These are phyloP conservation scores for Cordyceps militaris DNA, from an alignment of 2,329 filamentous ascomycete species.

Conservation along the genomic window DNA sequence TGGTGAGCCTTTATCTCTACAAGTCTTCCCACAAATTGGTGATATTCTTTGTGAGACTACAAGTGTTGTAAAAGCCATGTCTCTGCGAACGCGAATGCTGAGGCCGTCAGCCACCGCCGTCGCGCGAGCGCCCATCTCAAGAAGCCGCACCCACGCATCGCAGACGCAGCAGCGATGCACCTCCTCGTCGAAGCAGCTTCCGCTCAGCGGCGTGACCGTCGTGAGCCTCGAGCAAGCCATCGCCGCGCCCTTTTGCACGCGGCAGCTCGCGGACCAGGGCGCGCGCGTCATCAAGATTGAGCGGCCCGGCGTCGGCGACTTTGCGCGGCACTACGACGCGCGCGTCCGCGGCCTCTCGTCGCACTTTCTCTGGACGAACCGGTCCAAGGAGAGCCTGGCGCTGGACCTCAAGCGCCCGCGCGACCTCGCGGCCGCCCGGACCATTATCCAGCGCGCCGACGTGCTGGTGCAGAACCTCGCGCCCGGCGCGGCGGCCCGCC, in stretches of 20 bases:
- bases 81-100: neutral
- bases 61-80: no score
- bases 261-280: constrained; percentile 46
- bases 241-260: constrained; percentile 42
- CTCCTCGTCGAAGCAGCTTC: neutral
- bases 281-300: constrained; percentile 50
- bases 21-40: no score
- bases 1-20: no score
- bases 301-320: constrained; percentile 43
- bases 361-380: constrained; percentile 50
- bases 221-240: neutral
- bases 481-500: constrained; percentile 39
- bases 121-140: neutral
- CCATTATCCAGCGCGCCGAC: constrained; percentile 37
- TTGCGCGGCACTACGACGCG: constrained; percentile 44
- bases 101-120: neutral
- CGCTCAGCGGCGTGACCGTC: neutral
- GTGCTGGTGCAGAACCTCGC: constrained; percentile 48
- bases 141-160: neutral
- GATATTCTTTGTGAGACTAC: no score
- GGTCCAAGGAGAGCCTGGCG: constrained; percentile 46
- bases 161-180: neutral
- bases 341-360: constrained; percentile 43
- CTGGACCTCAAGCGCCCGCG: constrained; percentile 39
- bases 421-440: constrained; percentile 37